phyloP scores from a whole-genome alignment of 1,284 basidiomycete genomes.

The Psilocybe mexicana region DNA sequence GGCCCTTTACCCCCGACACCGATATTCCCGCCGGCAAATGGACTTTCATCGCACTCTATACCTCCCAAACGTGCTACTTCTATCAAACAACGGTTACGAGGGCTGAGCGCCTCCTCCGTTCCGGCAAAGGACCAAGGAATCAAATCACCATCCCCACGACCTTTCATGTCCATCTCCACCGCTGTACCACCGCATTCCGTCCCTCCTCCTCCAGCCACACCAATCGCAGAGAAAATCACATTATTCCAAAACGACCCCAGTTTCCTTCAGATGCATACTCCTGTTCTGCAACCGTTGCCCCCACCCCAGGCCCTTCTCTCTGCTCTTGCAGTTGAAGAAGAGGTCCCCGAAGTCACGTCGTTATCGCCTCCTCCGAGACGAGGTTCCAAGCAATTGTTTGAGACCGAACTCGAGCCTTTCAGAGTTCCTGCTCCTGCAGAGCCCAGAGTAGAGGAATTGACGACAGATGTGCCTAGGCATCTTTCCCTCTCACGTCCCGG shows the following conservation, averaged over 20 bases:
- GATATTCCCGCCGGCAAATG: slow-evolving; percentile 31
- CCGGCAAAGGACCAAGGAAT: slow-evolving; percentile 14
- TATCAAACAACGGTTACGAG: slow-evolving; percentile 60
- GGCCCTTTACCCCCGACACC: slow-evolving; percentile 49
- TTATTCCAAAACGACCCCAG: slow-evolving; percentile 54
- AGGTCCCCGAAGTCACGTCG: slow-evolving; percentile 47
- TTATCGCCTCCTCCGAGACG: slow-evolving; percentile 63
- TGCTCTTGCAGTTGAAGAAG: slow-evolving; percentile 23
- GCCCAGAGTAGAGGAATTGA: not conserved
- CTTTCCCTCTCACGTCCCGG: slow-evolving; percentile 22
- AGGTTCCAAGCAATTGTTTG: slow-evolving; percentile 42
- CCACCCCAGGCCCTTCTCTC: slow-evolving; percentile 35
- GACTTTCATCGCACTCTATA: slow-evolving; percentile 25
- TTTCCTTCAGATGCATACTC: slow-evolving; percentile 54
- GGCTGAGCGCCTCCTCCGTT: slow-evolving; percentile 57
- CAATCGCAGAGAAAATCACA: slow-evolving; percentile 62
- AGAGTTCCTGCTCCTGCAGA: slow-evolving; percentile 4
- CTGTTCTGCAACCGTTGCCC: slow-evolving; percentile 37
- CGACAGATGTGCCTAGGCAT: slow-evolving; percentile 1
- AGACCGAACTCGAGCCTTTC: slow-evolving; percentile 20
- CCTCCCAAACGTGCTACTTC: slow-evolving; percentile 41
- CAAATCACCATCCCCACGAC: slow-evolving; percentile 16
- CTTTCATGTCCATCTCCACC: slow-evolving; percentile 8
- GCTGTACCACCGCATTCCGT: not conserved
- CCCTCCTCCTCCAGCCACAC: slow-evolving; percentile 29